phyloP scores from a whole-genome alignment of 2,329 filamentous ascomycete species.

The Mariannaea elegans region DNA sequence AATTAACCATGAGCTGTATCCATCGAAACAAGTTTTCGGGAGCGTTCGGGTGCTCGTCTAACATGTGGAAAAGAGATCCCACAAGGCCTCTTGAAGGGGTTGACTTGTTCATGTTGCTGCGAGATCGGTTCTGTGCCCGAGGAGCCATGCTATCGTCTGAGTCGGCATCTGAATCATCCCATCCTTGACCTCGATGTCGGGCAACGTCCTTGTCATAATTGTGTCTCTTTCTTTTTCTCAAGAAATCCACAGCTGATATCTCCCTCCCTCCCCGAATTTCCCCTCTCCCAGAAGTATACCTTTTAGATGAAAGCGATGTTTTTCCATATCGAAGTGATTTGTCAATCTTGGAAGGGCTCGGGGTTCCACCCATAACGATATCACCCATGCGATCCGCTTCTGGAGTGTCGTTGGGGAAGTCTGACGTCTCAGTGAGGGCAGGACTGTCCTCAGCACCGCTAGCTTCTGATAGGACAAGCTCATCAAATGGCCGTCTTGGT shows the following conservation, averaged over 20 bases:
- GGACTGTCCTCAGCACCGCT: conserved; percentile 70
- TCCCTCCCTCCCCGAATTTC: conserved; percentile 64
- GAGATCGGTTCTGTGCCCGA: conserved; percentile 33
- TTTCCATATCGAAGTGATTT: conserved; percentile 57
- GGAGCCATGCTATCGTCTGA: conserved; percentile 51
- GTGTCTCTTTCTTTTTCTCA: conserved; percentile 64
- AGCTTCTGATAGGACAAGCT: conserved; percentile 61
- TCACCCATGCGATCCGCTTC: conserved; percentile 58
- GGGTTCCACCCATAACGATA: conserved; percentile 51
- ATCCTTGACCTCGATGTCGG: conserved; percentile 52
- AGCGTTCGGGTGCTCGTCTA: conserved; percentile 66
- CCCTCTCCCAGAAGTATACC: conserved; percentile 65
- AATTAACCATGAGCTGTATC: conserved; percentile 70
- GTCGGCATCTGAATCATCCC: conserved; percentile 59
- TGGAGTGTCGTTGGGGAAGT: conserved; percentile 60
- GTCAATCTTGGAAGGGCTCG: conserved; percentile 57
- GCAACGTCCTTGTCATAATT: conserved; percentile 62
- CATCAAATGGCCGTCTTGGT: conserved; percentile 65
- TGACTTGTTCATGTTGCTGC: conserved; percentile 36
- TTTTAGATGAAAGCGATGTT: conserved; percentile 49
- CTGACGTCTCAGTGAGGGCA: conserved; percentile 65
- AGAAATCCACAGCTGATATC: conserved; percentile 52
- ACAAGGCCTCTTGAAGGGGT: conserved; percentile 39
- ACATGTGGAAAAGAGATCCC: conserved; percentile 58
- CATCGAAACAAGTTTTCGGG: conserved; percentile 68